A percentile compares a stretch with the other conserved stretches of the same genome.
Evolutionary conservation across 2,329 filamentous ascomycete species (phyloP).

Genomic region (Aureobasidium leucospermi): DNA sequence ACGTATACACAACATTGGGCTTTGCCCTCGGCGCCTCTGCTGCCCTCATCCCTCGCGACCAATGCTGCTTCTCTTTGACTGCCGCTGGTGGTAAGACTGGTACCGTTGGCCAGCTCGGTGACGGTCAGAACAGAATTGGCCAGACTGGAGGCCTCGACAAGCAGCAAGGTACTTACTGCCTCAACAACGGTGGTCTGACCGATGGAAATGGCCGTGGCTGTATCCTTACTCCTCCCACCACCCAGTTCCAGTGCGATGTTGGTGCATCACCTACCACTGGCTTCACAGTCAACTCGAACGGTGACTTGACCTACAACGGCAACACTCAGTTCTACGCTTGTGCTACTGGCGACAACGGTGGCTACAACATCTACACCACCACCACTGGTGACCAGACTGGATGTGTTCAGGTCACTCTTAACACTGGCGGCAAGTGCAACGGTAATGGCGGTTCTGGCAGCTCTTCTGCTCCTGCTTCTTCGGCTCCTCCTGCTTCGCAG

Average conservation of each 20-base stretch:
- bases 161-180: slow-evolving; percentile 39
- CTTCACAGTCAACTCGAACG: slow-evolving; percentile 47
- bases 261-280: slow-evolving; percentile 36
- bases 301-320: slow-evolving; percentile 44
- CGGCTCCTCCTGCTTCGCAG: neutral
- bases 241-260: slow-evolving; percentile 53
- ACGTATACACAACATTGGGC: slow-evolving; percentile 13
- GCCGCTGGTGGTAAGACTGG: slow-evolving; percentile 44
- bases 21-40: slow-evolving; percentile 15
- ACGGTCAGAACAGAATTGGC: slow-evolving; percentile 53
- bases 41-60: slow-evolving; percentile 6
- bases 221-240: slow-evolving; percentile 52
- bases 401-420: slow-evolving; percentile 18
- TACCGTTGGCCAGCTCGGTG: slow-evolving; percentile 50
- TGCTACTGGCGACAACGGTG: slow-evolving; percentile 44
- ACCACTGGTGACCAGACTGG: slow-evolving; percentile 17
- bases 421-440: slow-evolving; percentile 19
- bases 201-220: slow-evolving; percentile 52
- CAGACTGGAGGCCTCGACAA: slow-evolving; percentile 32
- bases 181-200: slow-evolving; percentile 45
- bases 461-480: neutral
- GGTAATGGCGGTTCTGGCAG: neutral
- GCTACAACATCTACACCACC: slow-evolving; percentile 34
- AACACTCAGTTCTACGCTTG: slow-evolving; percentile 52
- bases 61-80: slow-evolving; percentile 43